Evolutionary conservation across 495 filamentous ascomycete species (phyloP).

Genomic region (Bryoglossum gracile): DNA sequence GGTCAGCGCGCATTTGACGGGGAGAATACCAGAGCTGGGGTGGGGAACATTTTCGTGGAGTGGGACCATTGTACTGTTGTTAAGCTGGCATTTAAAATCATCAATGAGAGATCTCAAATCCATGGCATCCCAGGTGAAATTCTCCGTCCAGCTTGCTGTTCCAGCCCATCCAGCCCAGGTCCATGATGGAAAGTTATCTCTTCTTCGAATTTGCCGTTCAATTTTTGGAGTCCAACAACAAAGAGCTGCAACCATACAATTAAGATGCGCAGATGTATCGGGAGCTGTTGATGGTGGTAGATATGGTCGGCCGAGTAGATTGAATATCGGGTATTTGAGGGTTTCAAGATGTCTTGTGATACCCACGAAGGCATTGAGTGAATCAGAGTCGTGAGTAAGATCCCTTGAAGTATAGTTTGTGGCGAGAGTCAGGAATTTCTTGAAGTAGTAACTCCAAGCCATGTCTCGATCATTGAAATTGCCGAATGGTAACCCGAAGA

Average conservation of each 20-base stretch:
- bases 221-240: neutral
- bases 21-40: neutral
- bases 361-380: neutral
- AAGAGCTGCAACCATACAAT: neutral
- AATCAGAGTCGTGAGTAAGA: neutral
- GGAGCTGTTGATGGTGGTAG: neutral
- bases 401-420: neutral
- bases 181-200: neutral
- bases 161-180: neutral
- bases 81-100: neutral
- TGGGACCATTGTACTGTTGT: neutral
- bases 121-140: neutral
- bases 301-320: neutral
- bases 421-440: neutral
- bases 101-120: slow-evolving; percentile 1
- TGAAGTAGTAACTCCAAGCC: neutral
- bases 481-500: neutral
- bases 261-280: neutral
- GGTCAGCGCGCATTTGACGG: neutral
- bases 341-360: neutral
- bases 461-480: neutral
- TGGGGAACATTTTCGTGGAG: neutral
- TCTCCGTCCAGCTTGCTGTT: neutral
- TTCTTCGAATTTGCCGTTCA: neutral
- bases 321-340: neutral